These are phyloP conservation scores for Scleromitrula shiraiana DNA, from an alignment of 2,329 filamentous ascomycete species.

Conservation along the genomic window DNA sequence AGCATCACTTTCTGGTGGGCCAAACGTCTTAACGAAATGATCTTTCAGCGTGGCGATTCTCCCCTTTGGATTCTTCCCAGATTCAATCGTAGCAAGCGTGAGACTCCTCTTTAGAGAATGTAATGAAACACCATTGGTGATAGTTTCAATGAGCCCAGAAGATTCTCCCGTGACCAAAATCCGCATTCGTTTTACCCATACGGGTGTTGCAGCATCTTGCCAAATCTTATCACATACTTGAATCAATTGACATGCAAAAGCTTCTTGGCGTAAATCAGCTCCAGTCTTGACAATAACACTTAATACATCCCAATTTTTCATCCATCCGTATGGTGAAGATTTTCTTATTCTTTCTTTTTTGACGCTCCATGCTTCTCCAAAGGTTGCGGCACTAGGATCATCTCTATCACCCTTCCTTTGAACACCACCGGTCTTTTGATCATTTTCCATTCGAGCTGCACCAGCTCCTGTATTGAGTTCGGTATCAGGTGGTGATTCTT, in stretches of 20 bases:
- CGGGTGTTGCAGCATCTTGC: conserved; percentile 63
- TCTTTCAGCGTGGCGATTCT: conserved; percentile 74
- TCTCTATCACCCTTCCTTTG: conserved; percentile 75
- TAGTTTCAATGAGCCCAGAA: conserved; percentile 78
- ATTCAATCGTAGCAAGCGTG: conserved; percentile 65
- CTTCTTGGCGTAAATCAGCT: conserved; percentile 74
- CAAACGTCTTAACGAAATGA: conserved; percentile 76
- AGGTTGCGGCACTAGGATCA: conserved; percentile 77
- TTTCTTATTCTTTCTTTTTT: conserved; percentile 80
- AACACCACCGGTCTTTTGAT: conserved; percentile 77
- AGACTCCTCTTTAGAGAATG: conserved; percentile 78
- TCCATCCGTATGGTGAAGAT: conserved; percentile 78
- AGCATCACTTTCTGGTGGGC: conserved; percentile 57
- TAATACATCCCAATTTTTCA: conserved; percentile 83
- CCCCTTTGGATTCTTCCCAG: conserved; percentile 63
- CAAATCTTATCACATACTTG: conserved; percentile 75
- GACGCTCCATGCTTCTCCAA: conserved; percentile 77
- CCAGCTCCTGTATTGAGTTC: conserved; percentile 59
- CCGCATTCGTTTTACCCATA: conserved; percentile 87
- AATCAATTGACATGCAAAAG: conserved; percentile 80
- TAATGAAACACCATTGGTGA: conserved; percentile 80
- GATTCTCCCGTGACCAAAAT: conserved; percentile 81
- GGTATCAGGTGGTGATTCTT: conserved; percentile 39
- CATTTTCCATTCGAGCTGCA: conserved; percentile 80
- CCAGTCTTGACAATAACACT: conserved; percentile 86